Conservation (phyloP, 129 eudicot genomes). For the Helianthus tuberosus region DNA sequence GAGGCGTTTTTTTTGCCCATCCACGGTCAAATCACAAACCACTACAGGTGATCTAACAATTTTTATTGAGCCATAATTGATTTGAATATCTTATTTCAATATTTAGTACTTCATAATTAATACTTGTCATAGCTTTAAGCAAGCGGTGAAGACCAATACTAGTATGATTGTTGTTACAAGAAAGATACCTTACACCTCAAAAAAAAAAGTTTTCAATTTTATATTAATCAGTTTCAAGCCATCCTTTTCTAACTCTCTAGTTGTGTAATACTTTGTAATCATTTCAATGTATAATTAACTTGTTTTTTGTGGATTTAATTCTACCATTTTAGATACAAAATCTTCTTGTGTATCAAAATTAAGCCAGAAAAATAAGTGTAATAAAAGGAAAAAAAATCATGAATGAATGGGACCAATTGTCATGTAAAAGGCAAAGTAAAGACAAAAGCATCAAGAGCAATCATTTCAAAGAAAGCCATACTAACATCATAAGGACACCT, state of each 20-base stretch:
- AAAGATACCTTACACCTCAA: background rate
- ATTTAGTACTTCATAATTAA: no score
- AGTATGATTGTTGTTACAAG: background rate
- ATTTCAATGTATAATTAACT: background rate
- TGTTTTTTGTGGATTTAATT: background rate
- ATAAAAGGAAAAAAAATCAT: slow-evolving; percentile 11
- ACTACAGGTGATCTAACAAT: no score
- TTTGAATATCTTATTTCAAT: no score
- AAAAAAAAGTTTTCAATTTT: background rate
- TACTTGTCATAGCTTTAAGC: no score
- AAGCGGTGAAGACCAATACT: background rate
- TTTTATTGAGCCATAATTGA: no score
- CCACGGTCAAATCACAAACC: no score
- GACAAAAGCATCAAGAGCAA: slow-evolving; percentile 28
- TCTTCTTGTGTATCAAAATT: background rate
- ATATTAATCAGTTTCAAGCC: background rate
- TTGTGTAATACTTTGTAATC: background rate
- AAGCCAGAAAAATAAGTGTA: background rate
- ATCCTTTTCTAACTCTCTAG: background rate
- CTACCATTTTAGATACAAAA: background rate
- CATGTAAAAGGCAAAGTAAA: slow-evolving; percentile 25
- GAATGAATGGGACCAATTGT: slow-evolving; percentile 18
- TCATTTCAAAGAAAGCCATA: slow-evolving; percentile 27
- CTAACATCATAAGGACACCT: slow-evolving; percentile 18
- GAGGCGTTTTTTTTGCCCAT: no score